Conservation (phyloP, 495 filamentous ascomycete genomes). For the Pseudevernia furfuracea region DNA sequence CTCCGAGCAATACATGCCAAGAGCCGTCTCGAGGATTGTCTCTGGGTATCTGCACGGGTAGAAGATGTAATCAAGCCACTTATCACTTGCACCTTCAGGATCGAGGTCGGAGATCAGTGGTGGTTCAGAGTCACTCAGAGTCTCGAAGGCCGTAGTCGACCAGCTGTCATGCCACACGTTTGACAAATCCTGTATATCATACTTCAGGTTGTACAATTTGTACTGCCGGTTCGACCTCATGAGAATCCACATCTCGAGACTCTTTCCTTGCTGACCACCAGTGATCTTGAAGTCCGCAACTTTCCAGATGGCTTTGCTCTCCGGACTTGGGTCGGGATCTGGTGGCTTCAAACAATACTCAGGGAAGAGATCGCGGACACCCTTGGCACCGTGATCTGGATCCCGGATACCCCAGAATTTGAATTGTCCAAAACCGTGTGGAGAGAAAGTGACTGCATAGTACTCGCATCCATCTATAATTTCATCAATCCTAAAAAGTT, state of each 20-base stretch:
- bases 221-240: constrained; percentile 63
- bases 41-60: constrained; percentile 69
- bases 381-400: constrained; percentile 51
- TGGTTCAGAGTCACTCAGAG: constrained; percentile 43
- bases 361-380: constrained; percentile 63
- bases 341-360: constrained; percentile 55
- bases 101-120: constrained; percentile 52
- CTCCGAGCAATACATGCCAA: constrained; percentile 64
- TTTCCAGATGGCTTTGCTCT: constrained; percentile 75
- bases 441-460: constrained; percentile 76
- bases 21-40: constrained; percentile 72
- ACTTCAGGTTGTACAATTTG: constrained; percentile 54
- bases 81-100: constrained; percentile 54
- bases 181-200: constrained; percentile 47
- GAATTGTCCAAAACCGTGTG: constrained; percentile 78
- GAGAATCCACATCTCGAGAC: constrained; percentile 69
- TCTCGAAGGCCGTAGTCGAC: constrained; percentile 62
- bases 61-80: constrained; percentile 69
- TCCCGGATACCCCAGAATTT: constrained; percentile 84
- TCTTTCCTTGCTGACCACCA: constrained; percentile 37
- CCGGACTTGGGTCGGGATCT: constrained; percentile 55
- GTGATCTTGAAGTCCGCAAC: constrained; percentile 74
- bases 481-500: constrained; percentile 54
- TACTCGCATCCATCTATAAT: constrained; percentile 53
- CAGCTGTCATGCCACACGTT: constrained; percentile 63